Conservation (phyloP, 768 basidiomycete species). For the Tricholoma hemisulphureum region DNA sequence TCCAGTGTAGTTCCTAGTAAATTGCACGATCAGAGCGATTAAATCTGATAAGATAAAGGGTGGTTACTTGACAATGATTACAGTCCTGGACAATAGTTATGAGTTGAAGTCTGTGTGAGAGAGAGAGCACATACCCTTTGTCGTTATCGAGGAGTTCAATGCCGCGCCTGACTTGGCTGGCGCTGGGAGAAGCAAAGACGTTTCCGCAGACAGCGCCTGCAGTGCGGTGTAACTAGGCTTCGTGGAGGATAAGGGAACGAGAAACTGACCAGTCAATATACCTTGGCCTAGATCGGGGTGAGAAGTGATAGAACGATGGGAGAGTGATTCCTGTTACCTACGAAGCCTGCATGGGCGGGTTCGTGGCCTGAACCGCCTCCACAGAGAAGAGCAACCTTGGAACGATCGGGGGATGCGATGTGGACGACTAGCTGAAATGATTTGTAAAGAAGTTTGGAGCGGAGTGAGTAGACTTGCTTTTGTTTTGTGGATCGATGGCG, state of each 20-base stretch:
- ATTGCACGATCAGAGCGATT: slow-evolving; percentile 3
- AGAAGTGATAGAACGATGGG: background rate
- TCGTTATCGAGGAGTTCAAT: slow-evolving; percentile 75
- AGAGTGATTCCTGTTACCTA: slow-evolving; percentile 50
- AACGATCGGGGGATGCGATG: slow-evolving; percentile 51
- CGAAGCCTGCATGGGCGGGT: slow-evolving; percentile 85
- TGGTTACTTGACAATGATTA: slow-evolving; percentile 78
- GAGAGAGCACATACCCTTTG: slow-evolving; percentile 56
- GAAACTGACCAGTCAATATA: slow-evolving; percentile 62
- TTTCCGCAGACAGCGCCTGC: slow-evolving; percentile 77
- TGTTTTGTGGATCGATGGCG: slow-evolving; percentile 66
- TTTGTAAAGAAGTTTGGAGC: slow-evolving; percentile 9
- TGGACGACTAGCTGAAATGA: slow-evolving; percentile 59
- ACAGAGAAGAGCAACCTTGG: slow-evolving; percentile 74
- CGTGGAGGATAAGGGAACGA: background rate
- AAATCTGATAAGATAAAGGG: background rate
- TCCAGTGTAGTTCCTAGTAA: slow-evolving; percentile 78
- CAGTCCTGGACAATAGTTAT: slow-evolving; percentile 44
- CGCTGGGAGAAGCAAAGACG: slow-evolving; percentile 88
- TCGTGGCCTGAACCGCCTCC: slow-evolving; percentile 91
- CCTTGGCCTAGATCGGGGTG: slow-evolving; percentile 55
- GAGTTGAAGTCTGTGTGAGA: background rate
- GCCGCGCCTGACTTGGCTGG: slow-evolving; percentile 77
- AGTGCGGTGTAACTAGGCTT: background rate
- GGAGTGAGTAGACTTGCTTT: slow-evolving; percentile 46